Evolutionary conservation across 2,329 filamentous ascomycete species (phyloP), one percentile per base, ranked within the genome.

Genomic region (Cytospora schulzeri): DNA sequence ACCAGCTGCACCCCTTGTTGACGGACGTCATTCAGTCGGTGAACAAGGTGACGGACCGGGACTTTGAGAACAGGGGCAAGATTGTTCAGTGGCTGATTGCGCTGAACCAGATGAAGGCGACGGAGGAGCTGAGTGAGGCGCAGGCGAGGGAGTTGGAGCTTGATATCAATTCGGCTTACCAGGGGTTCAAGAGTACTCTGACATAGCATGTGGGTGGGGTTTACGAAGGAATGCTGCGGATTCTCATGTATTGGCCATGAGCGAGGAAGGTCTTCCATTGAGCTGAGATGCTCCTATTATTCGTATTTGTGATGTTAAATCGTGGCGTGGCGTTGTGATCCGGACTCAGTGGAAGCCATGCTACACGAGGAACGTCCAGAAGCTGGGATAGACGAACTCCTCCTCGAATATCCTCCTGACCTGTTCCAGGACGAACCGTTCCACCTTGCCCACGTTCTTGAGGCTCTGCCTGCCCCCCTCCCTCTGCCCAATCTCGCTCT

Each of bases 61-160:
- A 98, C 72, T 99, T 99, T 75, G 93, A 98, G 70, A 93, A 90
- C 74, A 89, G 96, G 70, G 93, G 91, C 71, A 98, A 98, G 83
- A 98, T 99, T 71, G 93, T 99, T 63, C 93, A 97, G 76, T 99
- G 95, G 95, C 83, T 99, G 69, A 99, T 99, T 72, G 91, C 92
- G 8, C 81, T 99, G 68, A 99, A 99, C 75, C 93, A 97, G 78
- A 98, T 99, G 95, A 92, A 92, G 73, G 95, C 93, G 11, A 93
- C 92, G 1, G 93, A 98, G 72, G 93, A 97, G 75, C 77, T 99
- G 70, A 89, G 85, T 70, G 91, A 96, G 72, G 89, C 94, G 64
- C 92, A 97, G 78, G 91, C 91, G 7, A 83, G 94, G 64, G 93
- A 99, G 76, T 80, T 98, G 70, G 91, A 95, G 70, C 87, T 97